Evolutionary conservation across 2,329 filamentous ascomycete species (phyloP), one percentile per base, ranked within the genome.

Genomic region (Apiospora sp.): DNA sequence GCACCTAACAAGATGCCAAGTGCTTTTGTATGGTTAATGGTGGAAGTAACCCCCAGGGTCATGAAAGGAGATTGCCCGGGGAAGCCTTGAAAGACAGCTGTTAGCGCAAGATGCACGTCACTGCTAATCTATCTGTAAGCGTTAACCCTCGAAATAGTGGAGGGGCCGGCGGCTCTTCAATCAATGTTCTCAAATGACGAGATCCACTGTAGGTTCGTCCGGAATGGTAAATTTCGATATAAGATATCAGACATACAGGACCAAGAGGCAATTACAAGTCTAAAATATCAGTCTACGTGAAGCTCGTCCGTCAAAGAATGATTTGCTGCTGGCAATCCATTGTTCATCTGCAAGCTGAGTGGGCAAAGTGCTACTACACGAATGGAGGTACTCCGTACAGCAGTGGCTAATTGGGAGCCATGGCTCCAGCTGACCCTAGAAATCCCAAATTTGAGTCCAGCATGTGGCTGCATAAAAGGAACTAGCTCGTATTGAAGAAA

Each of bases 1-100:
- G 54, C 54, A 12, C 22, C 54, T 37, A 22, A 8, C 54, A 34
- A 34, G 30, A 37, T 61, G 54, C 54, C 54, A 61, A 61, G 54
- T 22, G 54, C 37, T 37, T 34, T 61, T 61, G 54, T 61, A 61
- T 22, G 54, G 54, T 61, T 64, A 64, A 64, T 64, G 58, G 58
- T 64, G 22, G 19, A 64, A 64, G 58, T 64, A 64, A 64, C 58
- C 58, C 58, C 58, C 54, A 61, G 54, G 54, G 54, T 61, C 54
- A 37, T 61, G 30, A 61, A 34, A 61, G 54, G 54, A 61, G 54
- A 61, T 64, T 64, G 58, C 58, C 58, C 58, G 34, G 58, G 58
- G 58, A 64, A 41, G 58, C 34, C 58, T 64, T 34, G 58, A 64
- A 64, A 37, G 58, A n/a, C 58, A 16, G 34, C 24, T 64, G 58